These are phyloP conservation scores for Chlorella vulgaris DNA, from an alignment of 139 green algal species.

Conservation along the genomic window DNA sequence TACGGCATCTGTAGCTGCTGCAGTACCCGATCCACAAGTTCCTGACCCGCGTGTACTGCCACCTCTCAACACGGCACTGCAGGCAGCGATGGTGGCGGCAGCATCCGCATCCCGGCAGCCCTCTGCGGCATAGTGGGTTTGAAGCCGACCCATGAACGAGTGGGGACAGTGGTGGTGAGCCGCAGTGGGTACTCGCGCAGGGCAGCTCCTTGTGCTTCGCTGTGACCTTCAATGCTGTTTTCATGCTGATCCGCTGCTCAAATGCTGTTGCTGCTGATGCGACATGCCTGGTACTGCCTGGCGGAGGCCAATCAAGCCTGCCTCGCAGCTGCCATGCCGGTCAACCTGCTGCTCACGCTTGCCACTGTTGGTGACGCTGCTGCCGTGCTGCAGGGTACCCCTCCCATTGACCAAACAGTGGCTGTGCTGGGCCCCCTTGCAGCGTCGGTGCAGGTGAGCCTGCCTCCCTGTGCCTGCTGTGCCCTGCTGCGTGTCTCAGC, in stretches of 20 bases:
- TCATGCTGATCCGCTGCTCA: too few species aligned
- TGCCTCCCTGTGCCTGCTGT: not conserved
- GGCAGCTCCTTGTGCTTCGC: not conserved
- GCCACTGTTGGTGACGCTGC: not conserved
- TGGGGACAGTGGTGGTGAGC: constrained; percentile 2
- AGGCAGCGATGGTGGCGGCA: constrained; percentile 82
- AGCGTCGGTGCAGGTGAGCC: constrained; percentile 43
- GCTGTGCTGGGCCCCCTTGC: constrained; percentile 54
- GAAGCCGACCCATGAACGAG: constrained; percentile 65
- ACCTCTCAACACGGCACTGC: not conserved
- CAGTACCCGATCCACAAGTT: too few species aligned
- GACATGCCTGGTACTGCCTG: too few species aligned
- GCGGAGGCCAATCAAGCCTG: too few species aligned
- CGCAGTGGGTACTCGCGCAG: not conserved
- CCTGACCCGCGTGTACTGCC: not conserved
- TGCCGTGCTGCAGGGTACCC: not conserved
- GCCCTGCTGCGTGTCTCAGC: not conserved
- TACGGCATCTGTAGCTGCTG: not conserved
- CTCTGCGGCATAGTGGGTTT: constrained; percentile 84
- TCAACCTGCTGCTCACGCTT: too few species aligned
- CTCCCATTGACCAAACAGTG: constrained; percentile 40
- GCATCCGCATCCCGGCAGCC: constrained; percentile 79
- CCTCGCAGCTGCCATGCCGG: too few species aligned
- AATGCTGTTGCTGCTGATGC: too few species aligned
- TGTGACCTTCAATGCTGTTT: too few species aligned